Percentiles rank a stretch among this genome's conserved stretches.
phyloP scores from a whole-genome alignment of 306 rosid species.

The Vachellia collinsii region DNA sequence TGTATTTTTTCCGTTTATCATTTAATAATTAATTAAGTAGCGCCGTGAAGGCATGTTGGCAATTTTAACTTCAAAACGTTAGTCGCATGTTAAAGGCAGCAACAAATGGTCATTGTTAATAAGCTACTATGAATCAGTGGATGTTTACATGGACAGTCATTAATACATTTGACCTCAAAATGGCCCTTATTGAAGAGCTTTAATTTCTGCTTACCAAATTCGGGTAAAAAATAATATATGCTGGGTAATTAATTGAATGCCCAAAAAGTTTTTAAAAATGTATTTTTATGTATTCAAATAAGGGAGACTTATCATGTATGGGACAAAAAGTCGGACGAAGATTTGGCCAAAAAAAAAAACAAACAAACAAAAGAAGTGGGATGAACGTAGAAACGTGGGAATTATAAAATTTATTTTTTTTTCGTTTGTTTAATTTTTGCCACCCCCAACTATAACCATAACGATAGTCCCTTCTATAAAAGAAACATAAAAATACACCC shows the following conservation, averaged over 20 bases:
- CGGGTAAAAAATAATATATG: not conserved
- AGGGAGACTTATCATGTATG: not conserved
- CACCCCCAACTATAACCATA: too few species aligned
- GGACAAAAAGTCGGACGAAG: not conserved
- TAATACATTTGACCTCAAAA: not conserved
- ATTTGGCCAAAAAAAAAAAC: not conserved
- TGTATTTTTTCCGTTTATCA: not conserved
- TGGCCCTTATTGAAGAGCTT: not conserved
- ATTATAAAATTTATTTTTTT: not conserved
- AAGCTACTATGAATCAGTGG: not conserved
- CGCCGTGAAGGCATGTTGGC: slow-evolving; percentile 6
- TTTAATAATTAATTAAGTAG: not conserved
- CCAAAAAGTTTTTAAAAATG: not conserved
- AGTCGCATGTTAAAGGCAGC: not conserved
- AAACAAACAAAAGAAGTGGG: not conserved
- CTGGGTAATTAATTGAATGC: not conserved
- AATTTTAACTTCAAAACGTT: not conserved
- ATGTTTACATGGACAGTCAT: not conserved
- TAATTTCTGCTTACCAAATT: not conserved
- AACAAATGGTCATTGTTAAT: slow-evolving; percentile 15
- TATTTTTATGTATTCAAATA: not conserved
- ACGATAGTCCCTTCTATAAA: too few species aligned
- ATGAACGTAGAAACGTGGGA: not conserved
- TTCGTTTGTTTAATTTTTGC: too few species aligned
- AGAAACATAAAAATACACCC: too few species aligned